phyloP scores from a whole-genome alignment of 495 filamentous ascomycete species.

The Pseudoneurospora amorphoporcata region DNA sequence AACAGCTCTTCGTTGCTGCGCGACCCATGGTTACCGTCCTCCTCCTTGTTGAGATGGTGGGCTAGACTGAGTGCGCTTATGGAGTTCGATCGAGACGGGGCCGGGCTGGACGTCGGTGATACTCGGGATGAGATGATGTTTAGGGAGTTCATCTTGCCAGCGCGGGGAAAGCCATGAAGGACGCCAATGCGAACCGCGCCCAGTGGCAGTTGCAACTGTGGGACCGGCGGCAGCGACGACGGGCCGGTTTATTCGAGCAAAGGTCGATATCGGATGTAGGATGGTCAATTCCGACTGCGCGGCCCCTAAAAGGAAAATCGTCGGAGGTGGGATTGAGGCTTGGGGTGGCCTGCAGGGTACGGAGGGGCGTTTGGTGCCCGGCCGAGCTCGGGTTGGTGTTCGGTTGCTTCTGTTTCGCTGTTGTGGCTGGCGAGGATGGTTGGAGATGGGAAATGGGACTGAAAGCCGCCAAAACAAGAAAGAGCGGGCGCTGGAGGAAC shows the following conservation, averaged over 20 bases:
- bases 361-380: background rate
- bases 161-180: slow-evolving; percentile 27
- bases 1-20: background rate
- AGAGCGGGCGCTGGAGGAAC: background rate
- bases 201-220: background rate
- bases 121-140: slow-evolving; percentile 88
- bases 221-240: background rate
- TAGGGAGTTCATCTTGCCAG: slow-evolving; percentile 86
- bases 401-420: background rate
- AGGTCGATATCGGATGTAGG: background rate
- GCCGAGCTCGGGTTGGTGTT: background rate
- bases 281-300: background rate
- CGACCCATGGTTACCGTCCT: slow-evolving; percentile 14
- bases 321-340: background rate
- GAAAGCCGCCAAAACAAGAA: background rate
- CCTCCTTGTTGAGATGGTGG: slow-evolving; percentile 28
- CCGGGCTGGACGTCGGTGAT: slow-evolving; percentile 44
- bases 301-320: background rate
- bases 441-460: background rate
- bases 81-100: slow-evolving; percentile 56
- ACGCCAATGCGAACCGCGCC: slow-evolving; percentile 13
- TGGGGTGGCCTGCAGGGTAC: background rate
- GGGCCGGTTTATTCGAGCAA: background rate
- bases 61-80: slow-evolving; percentile 45
- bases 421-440: background rate